These are phyloP conservation scores for Canariomyces notabilis DNA, from an alignment of 2,329 filamentous ascomycete species.

Conservation along the genomic window DNA sequence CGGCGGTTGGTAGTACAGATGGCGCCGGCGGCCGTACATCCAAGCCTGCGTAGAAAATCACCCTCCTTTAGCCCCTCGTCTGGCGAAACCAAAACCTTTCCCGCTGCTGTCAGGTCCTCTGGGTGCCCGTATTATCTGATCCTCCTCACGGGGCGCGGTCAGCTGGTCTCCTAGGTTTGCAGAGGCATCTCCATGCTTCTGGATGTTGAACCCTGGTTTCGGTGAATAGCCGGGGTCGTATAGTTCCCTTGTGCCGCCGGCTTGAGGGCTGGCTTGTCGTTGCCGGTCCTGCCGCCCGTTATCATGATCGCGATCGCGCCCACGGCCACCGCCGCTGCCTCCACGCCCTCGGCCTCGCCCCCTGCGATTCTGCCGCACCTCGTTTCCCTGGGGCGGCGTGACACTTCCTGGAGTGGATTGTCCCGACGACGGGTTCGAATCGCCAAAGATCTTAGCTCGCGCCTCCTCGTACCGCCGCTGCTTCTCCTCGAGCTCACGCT, in stretches of 20 bases:
- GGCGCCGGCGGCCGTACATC: not conserved
- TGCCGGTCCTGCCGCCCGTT: slow-evolving; percentile 20
- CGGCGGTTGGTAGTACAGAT: slow-evolving; percentile 73
- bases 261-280: slow-evolving; percentile 29
- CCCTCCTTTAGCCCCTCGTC: slow-evolving; percentile 50
- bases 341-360: slow-evolving; percentile 45
- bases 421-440: slow-evolving; percentile 48
- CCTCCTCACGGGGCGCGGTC: slow-evolving; percentile 51
- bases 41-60: slow-evolving; percentile 34
- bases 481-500: slow-evolving; percentile 80
- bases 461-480: slow-evolving; percentile 86
- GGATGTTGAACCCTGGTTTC: slow-evolving; percentile 52
- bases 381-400: slow-evolving; percentile 51
- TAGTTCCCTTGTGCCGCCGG: slow-evolving; percentile 52
- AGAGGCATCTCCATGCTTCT: slow-evolving; percentile 38
- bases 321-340: slow-evolving; percentile 37
- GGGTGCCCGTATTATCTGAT: slow-evolving; percentile 67
- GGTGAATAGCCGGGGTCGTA: slow-evolving; percentile 71
- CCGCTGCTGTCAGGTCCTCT: slow-evolving; percentile 73
- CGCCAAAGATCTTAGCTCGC: slow-evolving; percentile 80
- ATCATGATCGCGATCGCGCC: slow-evolving; percentile 25
- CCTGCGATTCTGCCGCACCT: slow-evolving; percentile 35
- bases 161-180: slow-evolving; percentile 34
- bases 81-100: slow-evolving; percentile 70
- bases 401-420: slow-evolving; percentile 57